Evolutionary conservation across 176 grass and related monocot genomes (phyloP).

Genomic region (Bolboschoenus planiculmis): DNA sequence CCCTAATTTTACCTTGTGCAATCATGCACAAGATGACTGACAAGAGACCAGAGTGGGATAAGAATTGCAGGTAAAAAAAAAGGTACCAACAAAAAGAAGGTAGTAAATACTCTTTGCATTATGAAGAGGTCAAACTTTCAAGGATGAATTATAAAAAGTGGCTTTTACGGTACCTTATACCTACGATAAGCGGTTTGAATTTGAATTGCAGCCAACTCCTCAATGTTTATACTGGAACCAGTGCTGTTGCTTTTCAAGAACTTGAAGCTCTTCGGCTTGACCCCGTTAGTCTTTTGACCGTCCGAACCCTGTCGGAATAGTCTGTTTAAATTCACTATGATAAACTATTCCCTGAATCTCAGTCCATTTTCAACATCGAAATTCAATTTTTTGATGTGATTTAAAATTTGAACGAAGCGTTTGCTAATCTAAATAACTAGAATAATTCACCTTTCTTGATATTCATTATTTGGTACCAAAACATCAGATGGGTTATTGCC

Average conservation of each 20-base stretch:
- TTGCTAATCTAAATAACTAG: background rate
- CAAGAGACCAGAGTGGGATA: background rate
- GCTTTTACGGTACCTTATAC: slow-evolving; percentile 42
- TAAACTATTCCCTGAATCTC: background rate
- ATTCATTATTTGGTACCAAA: background rate
- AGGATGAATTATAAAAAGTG: background rate
- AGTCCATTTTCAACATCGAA: background rate
- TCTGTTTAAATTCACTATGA: slow-evolving; percentile 15
- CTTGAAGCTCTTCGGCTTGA: slow-evolving; percentile 36
- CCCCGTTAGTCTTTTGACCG: slow-evolving; percentile 35
- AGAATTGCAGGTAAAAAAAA: background rate
- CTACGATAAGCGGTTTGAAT: slow-evolving; percentile 68
- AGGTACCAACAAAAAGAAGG: background rate
- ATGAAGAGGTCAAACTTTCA: background rate
- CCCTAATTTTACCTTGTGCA: background rate
- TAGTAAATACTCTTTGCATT: background rate
- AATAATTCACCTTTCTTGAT: background rate
- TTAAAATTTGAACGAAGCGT: background rate
- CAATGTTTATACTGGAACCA: slow-evolving; percentile 55
- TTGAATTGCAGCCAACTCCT: slow-evolving; percentile 62
- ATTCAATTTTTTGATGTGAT: background rate
- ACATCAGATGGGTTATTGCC: background rate
- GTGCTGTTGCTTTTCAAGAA: slow-evolving; percentile 33
- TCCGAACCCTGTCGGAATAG: slow-evolving; percentile 23
- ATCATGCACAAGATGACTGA: background rate